phyloP scores from a whole-genome alignment of 78 protist species.

The Tieghemostelium lacteum region DNA sequence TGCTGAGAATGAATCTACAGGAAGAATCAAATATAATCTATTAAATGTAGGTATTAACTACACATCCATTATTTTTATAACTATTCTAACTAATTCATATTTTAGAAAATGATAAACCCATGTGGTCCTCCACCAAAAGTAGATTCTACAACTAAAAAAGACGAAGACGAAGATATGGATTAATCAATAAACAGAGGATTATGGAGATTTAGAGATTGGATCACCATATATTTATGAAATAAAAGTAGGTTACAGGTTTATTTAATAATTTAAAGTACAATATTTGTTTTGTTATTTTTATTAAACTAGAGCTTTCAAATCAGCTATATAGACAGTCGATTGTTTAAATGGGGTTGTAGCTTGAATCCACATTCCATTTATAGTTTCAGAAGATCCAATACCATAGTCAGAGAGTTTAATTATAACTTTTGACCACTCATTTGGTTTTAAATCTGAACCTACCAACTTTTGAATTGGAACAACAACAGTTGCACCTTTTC shows the following conservation, averaged over 20 bases:
- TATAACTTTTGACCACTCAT: conserved; percentile 23
- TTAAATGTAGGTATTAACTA: neutral
- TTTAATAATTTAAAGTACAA: too few relatives aligned
- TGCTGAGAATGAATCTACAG: conserved; percentile 86
- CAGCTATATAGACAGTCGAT: conserved; percentile 15
- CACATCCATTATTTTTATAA: neutral
- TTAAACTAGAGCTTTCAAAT: neutral
- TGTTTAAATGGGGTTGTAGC: conserved; percentile 23
- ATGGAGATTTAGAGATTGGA: neutral
- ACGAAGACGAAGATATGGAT: neutral
- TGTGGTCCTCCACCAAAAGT: conserved; percentile 76
- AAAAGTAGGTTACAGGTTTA: too few relatives aligned
- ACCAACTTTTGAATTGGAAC: conserved; percentile 5
- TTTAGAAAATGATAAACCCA: conserved; percentile 64
- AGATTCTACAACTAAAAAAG: neutral
- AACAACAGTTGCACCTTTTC: neutral
- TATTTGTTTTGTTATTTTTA: too few relatives aligned
- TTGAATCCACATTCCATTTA: conserved; percentile 62
- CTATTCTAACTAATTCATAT: neutral
- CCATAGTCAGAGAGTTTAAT: neutral
- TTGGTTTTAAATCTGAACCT: conserved; percentile 5
- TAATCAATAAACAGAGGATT: neutral
- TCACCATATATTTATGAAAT: neutral
- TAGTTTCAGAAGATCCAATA: neutral
- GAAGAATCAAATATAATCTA: conserved; percentile 45